Evolutionary conservation across 192 early-diverging fungal species (phyloP).

Genomic region (Backusella sp.): DNA sequence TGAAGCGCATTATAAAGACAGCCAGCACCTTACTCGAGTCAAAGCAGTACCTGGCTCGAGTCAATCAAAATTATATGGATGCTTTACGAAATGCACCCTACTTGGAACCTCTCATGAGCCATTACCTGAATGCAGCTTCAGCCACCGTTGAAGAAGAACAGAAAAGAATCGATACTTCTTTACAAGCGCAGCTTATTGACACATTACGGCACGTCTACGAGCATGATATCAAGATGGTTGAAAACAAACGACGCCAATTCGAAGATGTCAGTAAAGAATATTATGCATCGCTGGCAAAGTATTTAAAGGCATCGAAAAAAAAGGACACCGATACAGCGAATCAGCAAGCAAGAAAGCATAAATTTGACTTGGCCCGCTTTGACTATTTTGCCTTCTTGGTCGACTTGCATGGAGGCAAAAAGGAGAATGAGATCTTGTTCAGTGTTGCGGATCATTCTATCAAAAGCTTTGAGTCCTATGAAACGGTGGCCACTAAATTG

Average conservation of each 20-base stretch:
- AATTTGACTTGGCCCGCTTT: constrained; percentile 63
- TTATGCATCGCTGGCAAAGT: constrained; percentile 45
- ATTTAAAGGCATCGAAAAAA: constrained; percentile 42
- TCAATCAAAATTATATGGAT: constrained; percentile 47
- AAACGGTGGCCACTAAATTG: constrained; percentile 35
- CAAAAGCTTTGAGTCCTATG: constrained; percentile 46
- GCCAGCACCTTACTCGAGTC: constrained; percentile 46
- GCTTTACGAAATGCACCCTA: constrained; percentile 41
- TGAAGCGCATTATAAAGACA: constrained; percentile 58
- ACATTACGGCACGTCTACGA: constrained; percentile 54
- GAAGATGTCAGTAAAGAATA: constrained; percentile 32
- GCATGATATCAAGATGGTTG: constrained; percentile 57
- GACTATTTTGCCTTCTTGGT: constrained; percentile 52
- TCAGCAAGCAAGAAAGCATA: constrained; percentile 49
- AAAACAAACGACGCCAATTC: constrained; percentile 53
- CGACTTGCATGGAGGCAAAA: constrained; percentile 57
- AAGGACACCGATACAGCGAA: not conserved
- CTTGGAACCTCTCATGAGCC: constrained; percentile 33
- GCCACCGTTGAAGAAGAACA: constrained; percentile 7
- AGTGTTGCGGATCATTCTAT: constrained; percentile 50
- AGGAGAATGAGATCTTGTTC: constrained; percentile 56
- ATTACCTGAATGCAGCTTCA: constrained; percentile 22
- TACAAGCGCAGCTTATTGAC: constrained; percentile 39
- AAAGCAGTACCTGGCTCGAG: constrained; percentile 34
- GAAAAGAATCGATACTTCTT: not conserved